These are phyloP conservation scores for Chenopodium formosanum DNA, from an alignment of 148 eudicot species.

Conservation along the genomic window DNA sequence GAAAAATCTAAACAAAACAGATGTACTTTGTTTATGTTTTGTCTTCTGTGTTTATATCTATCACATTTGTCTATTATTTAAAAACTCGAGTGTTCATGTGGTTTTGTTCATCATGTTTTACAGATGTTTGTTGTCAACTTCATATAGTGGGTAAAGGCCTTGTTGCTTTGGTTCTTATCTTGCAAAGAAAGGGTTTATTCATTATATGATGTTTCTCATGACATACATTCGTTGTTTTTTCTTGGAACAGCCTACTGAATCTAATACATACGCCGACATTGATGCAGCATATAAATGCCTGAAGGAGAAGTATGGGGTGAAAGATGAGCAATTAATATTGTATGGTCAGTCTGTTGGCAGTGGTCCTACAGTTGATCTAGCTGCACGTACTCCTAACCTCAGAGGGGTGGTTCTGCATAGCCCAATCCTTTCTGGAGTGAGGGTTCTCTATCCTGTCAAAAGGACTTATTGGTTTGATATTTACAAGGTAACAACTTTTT, in stretches of 20 bases:
- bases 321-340: conserved; percentile 77
- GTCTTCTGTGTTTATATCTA: no score
- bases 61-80: neutral
- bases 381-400: conserved; percentile 74
- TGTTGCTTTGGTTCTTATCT: neutral
- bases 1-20: neutral
- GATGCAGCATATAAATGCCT: conserved; percentile 94
- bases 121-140: conserved; percentile 1
- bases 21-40: no score
- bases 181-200: neutral
- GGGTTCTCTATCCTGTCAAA: conserved; percentile 84
- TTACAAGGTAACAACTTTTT: conserved; percentile 64
- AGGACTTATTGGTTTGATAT: conserved; percentile 91
- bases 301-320: conserved; percentile 74
- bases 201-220: conserved; percentile 16
- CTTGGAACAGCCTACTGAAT: conserved; percentile 85
- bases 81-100: neutral
- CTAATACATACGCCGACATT: conserved; percentile 94
- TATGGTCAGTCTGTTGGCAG: conserved; percentile 96
- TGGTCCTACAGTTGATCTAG: conserved; percentile 91
- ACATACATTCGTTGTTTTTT: conserved; percentile 31
- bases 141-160: neutral
- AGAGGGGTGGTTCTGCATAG: conserved; percentile 94
- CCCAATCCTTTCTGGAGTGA: conserved; percentile 83
- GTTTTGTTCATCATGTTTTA: neutral